Percentiles rank a stretch among this genome's conserved stretches.
These are phyloP conservation scores for Cutaneotrichosporon dermatis DNA, from an alignment of 1,284 basidiomycete genomes.

Conservation along the genomic window DNA sequence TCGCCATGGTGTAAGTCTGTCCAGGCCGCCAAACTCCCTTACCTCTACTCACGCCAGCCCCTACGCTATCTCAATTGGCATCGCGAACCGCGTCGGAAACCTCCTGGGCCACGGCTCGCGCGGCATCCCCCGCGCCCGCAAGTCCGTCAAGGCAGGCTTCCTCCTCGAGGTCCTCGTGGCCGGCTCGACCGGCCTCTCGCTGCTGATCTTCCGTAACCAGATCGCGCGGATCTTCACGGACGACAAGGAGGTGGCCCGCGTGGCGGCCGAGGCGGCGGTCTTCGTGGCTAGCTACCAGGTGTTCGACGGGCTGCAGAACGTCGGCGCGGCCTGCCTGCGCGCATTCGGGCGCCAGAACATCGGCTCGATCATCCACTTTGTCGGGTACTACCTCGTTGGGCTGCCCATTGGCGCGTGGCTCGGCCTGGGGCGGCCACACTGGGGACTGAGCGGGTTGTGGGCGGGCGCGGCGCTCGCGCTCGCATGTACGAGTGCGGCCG, in stretches of 20 bases:
- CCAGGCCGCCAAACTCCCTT: too few relatives aligned
- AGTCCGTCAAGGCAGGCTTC: constrained; percentile 24
- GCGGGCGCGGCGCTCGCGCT: constrained; percentile 27
- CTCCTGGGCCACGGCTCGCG: constrained; percentile 28
- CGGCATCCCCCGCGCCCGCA: constrained; percentile 23
- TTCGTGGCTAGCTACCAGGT: constrained; percentile 24
- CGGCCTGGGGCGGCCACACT: constrained; percentile 18
- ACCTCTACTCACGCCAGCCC: constrained; percentile 6
- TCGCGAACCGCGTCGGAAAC: constrained; percentile 31
- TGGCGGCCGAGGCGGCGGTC: constrained; percentile 22
- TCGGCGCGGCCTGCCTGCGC: constrained; percentile 29
- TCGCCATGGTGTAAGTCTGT: constrained; percentile 9
- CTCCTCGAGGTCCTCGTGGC: constrained; percentile 21
- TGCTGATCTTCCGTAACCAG: constrained; percentile 20
- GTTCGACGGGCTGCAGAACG: constrained; percentile 29
- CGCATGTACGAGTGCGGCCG: constrained; percentile 14
- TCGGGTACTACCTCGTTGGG: constrained; percentile 24
- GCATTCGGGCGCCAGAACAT: constrained; percentile 30
- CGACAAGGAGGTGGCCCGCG: constrained; percentile 20
- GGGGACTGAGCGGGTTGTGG: constrained; percentile 32
- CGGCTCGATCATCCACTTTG: constrained; percentile 24
- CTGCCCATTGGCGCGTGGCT: constrained; percentile 28
- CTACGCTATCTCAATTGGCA: constrained; percentile 23
- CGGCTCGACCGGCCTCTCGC: constrained; percentile 13
- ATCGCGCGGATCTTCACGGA: constrained; percentile 24